phyloP scores from a whole-genome alignment of 176 grass and related monocot species.

The Oryza meridionalis region DNA sequence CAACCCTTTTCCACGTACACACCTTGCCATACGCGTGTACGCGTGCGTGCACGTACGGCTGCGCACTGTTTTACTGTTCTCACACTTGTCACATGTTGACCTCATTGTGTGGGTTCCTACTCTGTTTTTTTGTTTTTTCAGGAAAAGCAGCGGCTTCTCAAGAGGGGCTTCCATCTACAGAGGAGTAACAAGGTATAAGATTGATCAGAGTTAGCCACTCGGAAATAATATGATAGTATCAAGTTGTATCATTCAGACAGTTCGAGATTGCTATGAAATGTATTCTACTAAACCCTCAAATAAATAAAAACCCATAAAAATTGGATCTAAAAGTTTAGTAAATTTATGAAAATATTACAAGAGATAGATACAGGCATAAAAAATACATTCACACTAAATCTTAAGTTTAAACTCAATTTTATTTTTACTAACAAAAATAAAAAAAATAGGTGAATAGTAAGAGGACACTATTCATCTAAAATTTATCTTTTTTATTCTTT shows the following conservation, averaged over 20 bases:
- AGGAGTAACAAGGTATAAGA: constrained; percentile 83
- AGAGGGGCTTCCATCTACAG: constrained; percentile 97
- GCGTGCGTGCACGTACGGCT: constrained; percentile 20
- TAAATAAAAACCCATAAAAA: too few species aligned
- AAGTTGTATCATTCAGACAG: neutral
- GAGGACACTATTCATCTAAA: too few species aligned
- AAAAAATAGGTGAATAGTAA: too few species aligned
- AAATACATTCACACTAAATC: too few species aligned
- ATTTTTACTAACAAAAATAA: too few species aligned
- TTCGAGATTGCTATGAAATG: too few species aligned
- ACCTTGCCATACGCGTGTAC: constrained; percentile 24
- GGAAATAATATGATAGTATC: neutral
- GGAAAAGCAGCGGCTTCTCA: constrained; percentile 97
- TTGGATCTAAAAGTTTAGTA: too few species aligned
- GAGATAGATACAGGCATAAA: too few species aligned
- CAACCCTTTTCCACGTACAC: constrained; percentile 37
- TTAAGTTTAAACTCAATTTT: too few species aligned
- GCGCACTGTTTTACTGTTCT: neutral
- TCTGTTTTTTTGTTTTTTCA: constrained; percentile 40
- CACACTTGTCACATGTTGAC: constrained; percentile 35
- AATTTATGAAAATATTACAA: too few species aligned
- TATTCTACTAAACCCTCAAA: too few species aligned
- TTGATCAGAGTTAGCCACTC: neutral
- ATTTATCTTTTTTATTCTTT: too few species aligned
- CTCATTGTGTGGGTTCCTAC: constrained; percentile 21